Conservation (phyloP, 2,329 filamentous ascomycete species). For the Ceratocystiopsis brevicomis region DNA sequence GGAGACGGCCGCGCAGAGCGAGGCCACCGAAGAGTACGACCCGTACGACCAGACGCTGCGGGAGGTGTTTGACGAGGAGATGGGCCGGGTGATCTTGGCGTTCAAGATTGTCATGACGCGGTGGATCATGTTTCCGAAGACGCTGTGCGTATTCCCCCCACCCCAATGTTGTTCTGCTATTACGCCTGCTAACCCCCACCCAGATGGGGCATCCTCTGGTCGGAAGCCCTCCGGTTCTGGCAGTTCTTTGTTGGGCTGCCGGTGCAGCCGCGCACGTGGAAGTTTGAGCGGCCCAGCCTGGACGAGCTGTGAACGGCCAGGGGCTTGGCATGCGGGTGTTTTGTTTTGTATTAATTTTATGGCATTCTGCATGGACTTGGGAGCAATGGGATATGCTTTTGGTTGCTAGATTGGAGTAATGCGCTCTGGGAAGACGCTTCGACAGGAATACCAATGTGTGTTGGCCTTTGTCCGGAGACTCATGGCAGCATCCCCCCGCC, state of each 20-base stretch:
- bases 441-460: too few relatives aligned
- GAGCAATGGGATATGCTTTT: too few relatives aligned
- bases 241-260: constrained; percentile 35
- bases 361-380: too few relatives aligned
- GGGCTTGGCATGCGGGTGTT: too few relatives aligned
- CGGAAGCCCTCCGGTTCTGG: constrained; percentile 27
- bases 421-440: too few relatives aligned
- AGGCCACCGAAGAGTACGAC: constrained; percentile 16
- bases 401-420: too few relatives aligned
- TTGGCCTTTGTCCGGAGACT: too few relatives aligned
- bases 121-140: constrained; percentile 51
- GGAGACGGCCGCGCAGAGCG: constrained; percentile 10
- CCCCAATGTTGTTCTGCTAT: not conserved
- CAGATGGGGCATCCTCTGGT: constrained; percentile 25
- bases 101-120: constrained; percentile 46
- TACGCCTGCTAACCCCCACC: constrained; percentile 1
- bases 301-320: constrained; percentile 26
- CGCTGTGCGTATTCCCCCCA: constrained; percentile 39
- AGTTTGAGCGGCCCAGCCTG: constrained; percentile 22
- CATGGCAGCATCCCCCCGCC: too few relatives aligned
- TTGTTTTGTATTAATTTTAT: not conserved
- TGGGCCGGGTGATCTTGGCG: constrained; percentile 40
- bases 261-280: constrained; percentile 28
- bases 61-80: constrained; percentile 46
- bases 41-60: constrained; percentile 19